Evolutionary conservation across 169 alveolate genomes (phyloP).

Genomic region (Plasmodium gallinaceum): DNA sequence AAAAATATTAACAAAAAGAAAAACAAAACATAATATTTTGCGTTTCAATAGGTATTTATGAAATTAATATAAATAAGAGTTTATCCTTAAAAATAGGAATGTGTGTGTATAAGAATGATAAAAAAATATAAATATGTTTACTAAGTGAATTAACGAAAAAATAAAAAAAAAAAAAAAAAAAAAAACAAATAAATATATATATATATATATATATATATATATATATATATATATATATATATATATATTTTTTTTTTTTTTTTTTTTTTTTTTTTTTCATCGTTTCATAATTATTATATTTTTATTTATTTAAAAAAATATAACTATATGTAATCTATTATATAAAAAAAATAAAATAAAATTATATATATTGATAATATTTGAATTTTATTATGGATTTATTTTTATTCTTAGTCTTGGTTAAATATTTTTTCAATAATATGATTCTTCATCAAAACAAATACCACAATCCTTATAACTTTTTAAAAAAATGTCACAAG

Average conservation of each 20-base stretch:
- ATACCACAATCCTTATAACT: conserved; percentile 60
- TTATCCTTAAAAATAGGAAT: too few species aligned
- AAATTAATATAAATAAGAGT: too few species aligned
- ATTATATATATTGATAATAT: neutral
- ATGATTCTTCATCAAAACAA: conserved; percentile 43
- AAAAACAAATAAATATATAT: neutral
- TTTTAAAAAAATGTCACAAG: conserved; percentile 52
- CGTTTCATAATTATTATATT: too few species aligned
- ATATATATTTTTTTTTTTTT: neutral
- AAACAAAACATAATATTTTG: too few species aligned
- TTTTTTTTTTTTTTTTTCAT: neutral
- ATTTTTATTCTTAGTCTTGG: neutral
- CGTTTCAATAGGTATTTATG: too few species aligned
- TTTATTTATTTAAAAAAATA: too few species aligned
- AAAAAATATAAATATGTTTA: neutral
- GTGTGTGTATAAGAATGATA: neutral
- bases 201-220: neutral
- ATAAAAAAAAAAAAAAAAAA: conserved; percentile 9
- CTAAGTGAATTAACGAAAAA: neutral
- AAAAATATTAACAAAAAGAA: too few species aligned
- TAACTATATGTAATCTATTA: too few species aligned
- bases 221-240: neutral
- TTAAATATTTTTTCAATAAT: conserved; percentile 13
- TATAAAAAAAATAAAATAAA: neutral
- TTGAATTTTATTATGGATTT: neutral